These are phyloP conservation scores for Aspergillus conjunctus DNA, from an alignment of 495 filamentous ascomycete species.

Conservation along the genomic window DNA sequence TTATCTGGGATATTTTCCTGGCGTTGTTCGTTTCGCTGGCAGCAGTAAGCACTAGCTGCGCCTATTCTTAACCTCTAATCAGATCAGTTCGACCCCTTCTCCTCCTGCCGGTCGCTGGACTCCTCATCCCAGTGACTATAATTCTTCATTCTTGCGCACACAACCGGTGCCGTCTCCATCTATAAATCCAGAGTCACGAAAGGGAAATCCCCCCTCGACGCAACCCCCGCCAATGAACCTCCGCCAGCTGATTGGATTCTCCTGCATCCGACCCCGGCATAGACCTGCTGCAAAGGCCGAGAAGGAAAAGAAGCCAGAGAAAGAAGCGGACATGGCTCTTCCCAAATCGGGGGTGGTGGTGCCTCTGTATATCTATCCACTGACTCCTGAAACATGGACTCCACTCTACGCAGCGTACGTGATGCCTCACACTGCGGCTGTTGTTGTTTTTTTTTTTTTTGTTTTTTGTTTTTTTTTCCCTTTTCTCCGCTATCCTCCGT, in stretches of 20 bases:
- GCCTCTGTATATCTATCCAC: constrained; percentile 26
- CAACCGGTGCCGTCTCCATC: no score
- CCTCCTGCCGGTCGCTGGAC: no score
- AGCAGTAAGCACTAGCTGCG: no score
- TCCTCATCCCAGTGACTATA: no score
- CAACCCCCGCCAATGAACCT: no score
- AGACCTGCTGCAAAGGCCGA: neutral
- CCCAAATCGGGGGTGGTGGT: constrained; percentile 21
- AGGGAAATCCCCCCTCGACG: no score
- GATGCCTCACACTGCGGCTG: no score
- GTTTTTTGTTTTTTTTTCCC: neutral
- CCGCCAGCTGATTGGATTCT: no score
- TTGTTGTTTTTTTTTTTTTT: neutral
- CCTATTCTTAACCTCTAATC: neutral
- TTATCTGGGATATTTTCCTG: neutral
- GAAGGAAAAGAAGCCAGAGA: neutral
- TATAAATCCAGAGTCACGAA: no score
- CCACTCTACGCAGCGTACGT: constrained; percentile 27
- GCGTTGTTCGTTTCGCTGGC: no score
- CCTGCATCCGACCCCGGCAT: no score
- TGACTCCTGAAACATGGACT: constrained; percentile 21
- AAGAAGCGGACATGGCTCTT: neutral
- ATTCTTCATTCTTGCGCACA: no score
- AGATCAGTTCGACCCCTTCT: neutral
- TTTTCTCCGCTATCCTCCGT: neutral